Evolutionary conservation across 352 stramenopile genomes (phyloP).

Genomic region (Globisporangium canariense): DNA sequence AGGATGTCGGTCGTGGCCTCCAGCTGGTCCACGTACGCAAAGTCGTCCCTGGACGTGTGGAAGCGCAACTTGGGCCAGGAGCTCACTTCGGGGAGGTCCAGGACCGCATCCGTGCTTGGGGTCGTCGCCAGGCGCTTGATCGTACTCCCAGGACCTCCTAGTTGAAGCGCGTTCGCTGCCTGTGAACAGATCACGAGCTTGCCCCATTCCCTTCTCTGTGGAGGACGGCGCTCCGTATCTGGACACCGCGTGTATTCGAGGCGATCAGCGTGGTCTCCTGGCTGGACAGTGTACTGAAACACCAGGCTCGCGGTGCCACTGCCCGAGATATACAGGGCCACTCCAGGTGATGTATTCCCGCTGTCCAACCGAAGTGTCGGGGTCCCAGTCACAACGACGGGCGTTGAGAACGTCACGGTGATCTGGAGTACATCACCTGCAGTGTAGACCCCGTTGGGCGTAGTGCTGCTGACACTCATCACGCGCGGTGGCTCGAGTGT

Average conservation of each 20-base stretch:
- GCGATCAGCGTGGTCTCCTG: constrained; percentile 49
- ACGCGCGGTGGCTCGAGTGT: constrained; percentile 51
- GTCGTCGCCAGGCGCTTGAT: constrained; percentile 45
- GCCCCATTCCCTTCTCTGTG: constrained; percentile 30
- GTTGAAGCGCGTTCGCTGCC: constrained; percentile 41
- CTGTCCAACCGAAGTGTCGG: constrained; percentile 42
- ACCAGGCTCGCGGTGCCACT: constrained; percentile 32
- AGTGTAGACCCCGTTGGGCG: constrained; percentile 56
- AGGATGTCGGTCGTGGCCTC: constrained; percentile 28
- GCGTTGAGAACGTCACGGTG: constrained; percentile 43
- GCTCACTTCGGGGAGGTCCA: constrained; percentile 63
- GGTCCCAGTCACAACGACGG: constrained; percentile 41
- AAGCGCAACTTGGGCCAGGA: constrained; percentile 58
- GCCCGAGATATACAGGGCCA: constrained; percentile 40
- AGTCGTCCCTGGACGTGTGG: constrained; percentile 24
- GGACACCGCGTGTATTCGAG: constrained; percentile 60
- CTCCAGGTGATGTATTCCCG: constrained; percentile 18
- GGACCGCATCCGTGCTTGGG: constrained; percentile 41
- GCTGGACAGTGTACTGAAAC: constrained; percentile 55
- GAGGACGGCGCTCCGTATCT: constrained; percentile 23
- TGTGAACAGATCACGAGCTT: constrained; percentile 51
- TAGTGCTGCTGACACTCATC: constrained; percentile 39
- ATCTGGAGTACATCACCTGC: constrained; percentile 45
- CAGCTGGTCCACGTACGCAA: constrained; percentile 53
- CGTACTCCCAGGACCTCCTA: constrained; percentile 26